phyloP scores from a whole-genome alignment of 768 basidiomycete genomes.

The Rhodotorula babjevae region DNA sequence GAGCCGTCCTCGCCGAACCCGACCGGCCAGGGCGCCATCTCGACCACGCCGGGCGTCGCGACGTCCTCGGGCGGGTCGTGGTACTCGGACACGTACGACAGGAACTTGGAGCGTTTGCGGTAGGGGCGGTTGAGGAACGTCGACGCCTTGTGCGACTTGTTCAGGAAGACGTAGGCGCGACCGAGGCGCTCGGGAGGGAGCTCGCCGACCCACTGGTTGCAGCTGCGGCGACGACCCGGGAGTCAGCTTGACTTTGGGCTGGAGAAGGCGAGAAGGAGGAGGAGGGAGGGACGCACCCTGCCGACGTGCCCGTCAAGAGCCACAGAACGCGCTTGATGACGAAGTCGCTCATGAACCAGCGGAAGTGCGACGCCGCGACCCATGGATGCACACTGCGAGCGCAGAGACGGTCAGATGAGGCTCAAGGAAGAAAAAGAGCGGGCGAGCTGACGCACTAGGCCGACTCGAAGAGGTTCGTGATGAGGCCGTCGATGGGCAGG shows the following conservation, averaged over 20 bases:
- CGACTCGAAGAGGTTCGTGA: constrained; percentile 60
- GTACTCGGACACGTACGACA: constrained; percentile 57
- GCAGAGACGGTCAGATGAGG: too few relatives aligned
- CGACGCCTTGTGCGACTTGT: constrained; percentile 59
- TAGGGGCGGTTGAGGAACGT: constrained; percentile 59
- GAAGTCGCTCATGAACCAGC: constrained; percentile 57
- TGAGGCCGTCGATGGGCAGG: constrained; percentile 51
- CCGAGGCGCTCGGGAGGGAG: constrained; percentile 56
- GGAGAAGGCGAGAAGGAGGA: background rate
- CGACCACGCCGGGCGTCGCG: constrained; percentile 47
- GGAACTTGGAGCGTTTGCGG: constrained; percentile 49
- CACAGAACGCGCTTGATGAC: constrained; percentile 60
- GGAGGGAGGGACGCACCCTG: constrained; percentile 4
- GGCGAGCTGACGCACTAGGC: constrained; percentile 37
- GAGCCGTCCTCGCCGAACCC: constrained; percentile 51
- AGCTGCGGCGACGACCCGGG: constrained; percentile 46
- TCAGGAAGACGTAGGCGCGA: constrained; percentile 62
- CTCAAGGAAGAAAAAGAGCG: background rate
- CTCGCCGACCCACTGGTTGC: constrained; percentile 64
- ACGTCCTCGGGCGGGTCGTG: constrained; percentile 58
- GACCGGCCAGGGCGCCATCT: constrained; percentile 59
- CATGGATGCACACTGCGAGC: constrained; percentile 54
- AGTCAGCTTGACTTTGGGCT: constrained; percentile 38
- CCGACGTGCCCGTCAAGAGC: constrained; percentile 56
- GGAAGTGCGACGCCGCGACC: constrained; percentile 56